These are phyloP conservation scores for Aspergillus sp. DNA, from an alignment of 2,329 filamentous ascomycete genomes.

Conservation along the genomic window DNA sequence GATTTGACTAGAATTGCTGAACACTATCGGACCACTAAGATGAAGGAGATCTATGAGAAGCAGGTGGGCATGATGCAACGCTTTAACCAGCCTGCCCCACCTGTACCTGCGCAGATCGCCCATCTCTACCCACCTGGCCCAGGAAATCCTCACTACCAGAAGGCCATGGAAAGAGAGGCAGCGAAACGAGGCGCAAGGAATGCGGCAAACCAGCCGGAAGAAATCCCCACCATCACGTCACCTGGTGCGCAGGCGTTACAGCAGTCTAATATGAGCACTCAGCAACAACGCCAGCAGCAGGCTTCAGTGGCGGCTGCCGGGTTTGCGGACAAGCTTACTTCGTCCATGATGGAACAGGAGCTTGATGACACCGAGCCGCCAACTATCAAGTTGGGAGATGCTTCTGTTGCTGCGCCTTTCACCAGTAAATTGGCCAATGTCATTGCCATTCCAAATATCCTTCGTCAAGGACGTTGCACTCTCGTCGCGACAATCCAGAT, in stretches of 20 bases:
- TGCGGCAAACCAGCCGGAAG: conserved; percentile 54
- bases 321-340: conserved; percentile 82
- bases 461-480: conserved; percentile 95
- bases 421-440: conserved; percentile 98
- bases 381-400: conserved; percentile 94
- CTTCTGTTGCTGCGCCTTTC: conserved; percentile 94
- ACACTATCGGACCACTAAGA: conserved; percentile 89
- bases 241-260: conserved; percentile 63
- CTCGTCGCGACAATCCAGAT: conserved; percentile 98
- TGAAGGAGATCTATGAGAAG: conserved; percentile 99
- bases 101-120: conserved; percentile 86
- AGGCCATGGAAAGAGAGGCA: conserved; percentile 84
- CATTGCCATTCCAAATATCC: conserved; percentile 95
- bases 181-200: conserved; percentile 68
- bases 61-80: conserved; percentile 86
- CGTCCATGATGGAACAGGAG: conserved; percentile 85
- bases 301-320: conserved; percentile 70
- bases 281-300: conserved; percentile 54
- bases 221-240: conserved; percentile 65
- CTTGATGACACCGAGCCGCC: conserved; percentile 88
- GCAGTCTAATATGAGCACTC: conserved; percentile 50
- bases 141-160: conserved; percentile 88
- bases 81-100: conserved; percentile 92
- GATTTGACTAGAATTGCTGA: conserved; percentile 90
- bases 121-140: conserved; percentile 92